phyloP scores from a whole-genome alignment of 192 early-diverging fungal species.

The Coemansia sp. region DNA sequence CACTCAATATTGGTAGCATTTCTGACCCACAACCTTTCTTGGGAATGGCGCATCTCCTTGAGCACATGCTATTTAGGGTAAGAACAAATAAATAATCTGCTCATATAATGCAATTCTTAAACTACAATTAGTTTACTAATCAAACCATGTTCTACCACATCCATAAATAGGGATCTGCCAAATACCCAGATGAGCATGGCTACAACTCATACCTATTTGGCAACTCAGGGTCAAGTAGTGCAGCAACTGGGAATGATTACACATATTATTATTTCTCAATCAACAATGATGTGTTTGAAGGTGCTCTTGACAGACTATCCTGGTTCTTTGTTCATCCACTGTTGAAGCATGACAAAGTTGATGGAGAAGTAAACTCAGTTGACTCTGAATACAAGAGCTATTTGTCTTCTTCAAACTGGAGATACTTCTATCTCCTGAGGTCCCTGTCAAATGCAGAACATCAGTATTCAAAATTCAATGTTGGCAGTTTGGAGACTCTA shows the following conservation, averaged over 20 bases:
- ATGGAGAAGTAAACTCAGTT: slow-evolving; percentile 84
- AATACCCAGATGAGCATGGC: slow-evolving; percentile 70
- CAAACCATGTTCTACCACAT: background rate
- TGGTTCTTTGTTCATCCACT: slow-evolving; percentile 86
- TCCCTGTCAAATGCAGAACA: slow-evolving; percentile 58
- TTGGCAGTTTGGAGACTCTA: slow-evolving; percentile 81
- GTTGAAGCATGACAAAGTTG: slow-evolving; percentile 75
- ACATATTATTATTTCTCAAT: slow-evolving; percentile 28
- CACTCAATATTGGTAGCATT: slow-evolving; percentile 63
- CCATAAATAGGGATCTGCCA: slow-evolving; percentile 53
- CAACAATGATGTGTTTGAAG: slow-evolving; percentile 51
- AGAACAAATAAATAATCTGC: background rate
- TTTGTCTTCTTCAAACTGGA: slow-evolving; percentile 60
- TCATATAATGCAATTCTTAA: background rate
- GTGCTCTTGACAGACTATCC: slow-evolving; percentile 64
- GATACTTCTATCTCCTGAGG: background rate
- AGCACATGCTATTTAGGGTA: slow-evolving; percentile 66
- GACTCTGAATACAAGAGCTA: slow-evolving; percentile 92
- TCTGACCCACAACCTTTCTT: slow-evolving; percentile 58
- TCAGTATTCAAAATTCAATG: slow-evolving; percentile 77
- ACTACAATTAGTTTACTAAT: too few species aligned
- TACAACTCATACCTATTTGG: slow-evolving; percentile 41
- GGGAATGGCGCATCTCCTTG: slow-evolving; percentile 69
- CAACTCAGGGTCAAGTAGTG: slow-evolving; percentile 32
- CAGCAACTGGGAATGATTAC: slow-evolving; percentile 12